Evolutionary conservation across 768 basidiomycete species (phyloP), one percentile per base, ranked within the genome.

Genomic region (Kwoniella dendrophila): DNA sequence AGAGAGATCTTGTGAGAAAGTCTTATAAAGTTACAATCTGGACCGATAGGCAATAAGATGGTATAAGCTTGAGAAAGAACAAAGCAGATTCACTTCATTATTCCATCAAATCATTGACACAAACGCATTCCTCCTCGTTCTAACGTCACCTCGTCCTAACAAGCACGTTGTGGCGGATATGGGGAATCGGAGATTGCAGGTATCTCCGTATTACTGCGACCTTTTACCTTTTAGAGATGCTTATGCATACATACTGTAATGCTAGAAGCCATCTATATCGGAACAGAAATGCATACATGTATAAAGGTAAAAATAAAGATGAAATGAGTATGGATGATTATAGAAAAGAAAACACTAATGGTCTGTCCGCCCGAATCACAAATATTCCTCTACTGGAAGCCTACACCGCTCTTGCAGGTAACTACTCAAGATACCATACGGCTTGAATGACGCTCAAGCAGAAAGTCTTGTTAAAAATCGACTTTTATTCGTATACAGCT

Each of bases 401-500:
- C n/a, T n/a, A n/a, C n/a, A n/a, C n/a, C n/a, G n/a, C n/a, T n/a
- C n/a, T n/a, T n/a, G n/a, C n/a, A n/a, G n/a, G n/a, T n/a, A n/a
- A n/a, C n/a, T 8, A 8, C 43, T 44, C 22, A 44, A 7, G 11
- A 24, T 8, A n/a, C 12, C 20, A 44, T 20, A 26, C 49, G n/a
- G 26, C 20, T 11, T 29, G 11, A 14, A 18, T 29, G 14, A 20
- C 53, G 12, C 11, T 22, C 55, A 18, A 50, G 24, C 49, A 34
- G 27, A 40, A 16, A 24, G 55, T 41, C n/a, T n/a, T n/a, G n/a
- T n/a, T 38, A 38, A 8, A 18, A 34, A 16, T 45, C 47, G n/a
- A n/a, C n/a, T n/a, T n/a, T n/a, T 69, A 75, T 64, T 75, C 73
- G 63, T 75, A 75, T 4, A 72, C 73, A n/a, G 75, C 75, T 61